Percentiles rank a stretch among this genome's conserved stretches.
phyloP scores from a whole-genome alignment of 2,329 filamentous ascomycete genomes.

The Coniochaeta hoffmannii region DNA sequence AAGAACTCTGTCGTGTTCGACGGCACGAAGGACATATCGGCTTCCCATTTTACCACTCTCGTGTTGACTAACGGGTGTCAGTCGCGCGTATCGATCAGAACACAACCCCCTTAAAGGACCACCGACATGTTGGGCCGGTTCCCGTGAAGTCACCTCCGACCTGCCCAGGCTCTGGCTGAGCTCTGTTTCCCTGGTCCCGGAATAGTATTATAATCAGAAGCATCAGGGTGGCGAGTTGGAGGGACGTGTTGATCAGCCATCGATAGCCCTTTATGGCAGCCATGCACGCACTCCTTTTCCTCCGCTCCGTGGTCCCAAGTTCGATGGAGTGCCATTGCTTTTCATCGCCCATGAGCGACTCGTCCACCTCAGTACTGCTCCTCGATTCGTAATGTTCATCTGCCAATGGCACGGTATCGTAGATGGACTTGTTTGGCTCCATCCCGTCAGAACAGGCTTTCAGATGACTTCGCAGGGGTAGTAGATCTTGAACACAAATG shows the following conservation, averaged over 20 bases:
- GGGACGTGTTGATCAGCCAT: slow-evolving; percentile 22
- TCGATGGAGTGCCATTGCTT: slow-evolving; percentile 16
- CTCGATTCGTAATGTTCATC: slow-evolving; percentile 21
- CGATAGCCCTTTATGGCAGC: slow-evolving; percentile 16
- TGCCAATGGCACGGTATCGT: slow-evolving; percentile 15
- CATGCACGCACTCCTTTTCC: slow-evolving; percentile 7
- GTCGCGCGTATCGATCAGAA: background rate
- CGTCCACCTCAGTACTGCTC: slow-evolving; percentile 26
- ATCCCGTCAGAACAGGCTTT: too few species aligned
- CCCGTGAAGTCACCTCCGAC: slow-evolving; percentile 31
- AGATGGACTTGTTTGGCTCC: slow-evolving; percentile 14
- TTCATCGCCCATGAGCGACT: slow-evolving; percentile 24
- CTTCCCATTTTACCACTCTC: slow-evolving; percentile 28
- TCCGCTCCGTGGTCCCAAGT: background rate
- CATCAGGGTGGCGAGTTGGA: slow-evolving; percentile 23
- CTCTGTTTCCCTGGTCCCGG: slow-evolving; percentile 5
- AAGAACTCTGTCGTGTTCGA: slow-evolving; percentile 30
- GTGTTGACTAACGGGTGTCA: slow-evolving; percentile 22
- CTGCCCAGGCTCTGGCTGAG: slow-evolving; percentile 16
- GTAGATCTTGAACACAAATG: too few species aligned
- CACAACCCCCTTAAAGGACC: background rate
- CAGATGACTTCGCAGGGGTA: too few species aligned
- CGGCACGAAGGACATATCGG: slow-evolving; percentile 30
- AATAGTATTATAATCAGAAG: slow-evolving; percentile 17
- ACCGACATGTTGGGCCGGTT: slow-evolving; percentile 26